These are phyloP conservation scores for Akanthomyces lecanii DNA, from an alignment of 2,329 filamentous ascomycete genomes.

Conservation along the genomic window DNA sequence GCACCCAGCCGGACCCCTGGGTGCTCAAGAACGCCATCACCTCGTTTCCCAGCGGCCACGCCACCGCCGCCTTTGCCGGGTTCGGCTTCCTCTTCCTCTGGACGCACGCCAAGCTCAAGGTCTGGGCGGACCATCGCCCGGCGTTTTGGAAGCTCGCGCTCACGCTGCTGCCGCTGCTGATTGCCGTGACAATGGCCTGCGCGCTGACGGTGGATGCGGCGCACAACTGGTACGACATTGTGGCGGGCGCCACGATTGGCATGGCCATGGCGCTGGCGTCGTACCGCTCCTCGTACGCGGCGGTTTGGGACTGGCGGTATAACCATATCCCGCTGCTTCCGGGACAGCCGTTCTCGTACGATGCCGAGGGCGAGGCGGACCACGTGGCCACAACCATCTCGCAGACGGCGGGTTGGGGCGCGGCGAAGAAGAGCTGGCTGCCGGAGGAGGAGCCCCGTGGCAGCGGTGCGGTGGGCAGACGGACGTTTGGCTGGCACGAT, in stretches of 20 bases:
- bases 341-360: conserved; percentile 30
- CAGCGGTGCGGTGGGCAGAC: background rate
- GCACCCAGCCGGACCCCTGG: conserved; percentile 49
- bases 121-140: conserved; percentile 62
- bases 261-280: conserved; percentile 56
- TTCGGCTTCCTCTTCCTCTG: conserved; percentile 63
- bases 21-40: conserved; percentile 59
- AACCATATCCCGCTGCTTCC: conserved; percentile 61
- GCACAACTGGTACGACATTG: conserved; percentile 67
- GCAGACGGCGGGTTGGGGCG: conserved; percentile 19
- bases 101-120: conserved; percentile 68
- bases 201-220: conserved; percentile 60
- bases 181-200: conserved; percentile 55
- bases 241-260: conserved; percentile 61
- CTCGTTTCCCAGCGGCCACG: conserved; percentile 65
- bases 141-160: conserved; percentile 63
- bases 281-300: conserved; percentile 64
- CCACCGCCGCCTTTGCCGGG: conserved; percentile 59
- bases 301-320: conserved; percentile 64
- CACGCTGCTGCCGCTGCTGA: conserved; percentile 56
- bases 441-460: background rate
- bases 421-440: conserved; percentile 17
- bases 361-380: conserved; percentile 8
- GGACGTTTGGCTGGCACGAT: background rate
- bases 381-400: conserved; percentile 16